A percentile compares a stretch with the other conserved stretches of the same genome.
Conservation (phyloP, 345 rosid species). For the Murraya paniculata region DNA sequence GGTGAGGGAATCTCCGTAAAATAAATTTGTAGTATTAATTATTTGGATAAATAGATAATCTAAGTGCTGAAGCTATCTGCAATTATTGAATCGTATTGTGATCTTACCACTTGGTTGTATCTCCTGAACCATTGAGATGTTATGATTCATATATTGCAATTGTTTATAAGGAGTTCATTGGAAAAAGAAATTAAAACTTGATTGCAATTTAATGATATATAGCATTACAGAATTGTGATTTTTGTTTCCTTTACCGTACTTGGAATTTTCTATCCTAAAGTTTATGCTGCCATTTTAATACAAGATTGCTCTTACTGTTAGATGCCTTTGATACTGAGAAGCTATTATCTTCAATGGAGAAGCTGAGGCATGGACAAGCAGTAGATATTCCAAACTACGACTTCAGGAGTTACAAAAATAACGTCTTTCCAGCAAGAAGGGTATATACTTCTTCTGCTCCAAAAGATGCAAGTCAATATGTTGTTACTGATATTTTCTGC, state of each 20-base stretch:
- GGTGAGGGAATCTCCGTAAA: constrained; percentile 57
- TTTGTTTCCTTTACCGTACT: background rate
- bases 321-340: constrained; percentile 94
- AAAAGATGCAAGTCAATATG: background rate
- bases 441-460: constrained; percentile 28
- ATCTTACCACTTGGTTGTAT: background rate
- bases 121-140: background rate
- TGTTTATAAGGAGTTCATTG: background rate
- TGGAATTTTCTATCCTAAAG: background rate
- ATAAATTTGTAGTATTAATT: constrained; percentile 2
- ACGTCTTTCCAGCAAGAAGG: constrained; percentile 62
- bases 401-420: constrained; percentile 78
- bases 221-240: background rate
- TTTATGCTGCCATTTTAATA: constrained; percentile 12
- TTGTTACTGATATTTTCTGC: constrained; percentile 6
- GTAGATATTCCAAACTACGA: constrained; percentile 95
- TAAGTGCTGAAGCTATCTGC: background rate
- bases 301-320: constrained; percentile 34
- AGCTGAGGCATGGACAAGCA: constrained; percentile 79
- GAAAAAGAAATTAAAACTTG: background rate
- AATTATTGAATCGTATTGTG: background rate
- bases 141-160: background rate
- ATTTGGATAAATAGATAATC: background rate
- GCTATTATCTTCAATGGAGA: constrained; percentile 76
- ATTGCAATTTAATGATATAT: background rate